A percentile compares a stretch with the other conserved stretches of the same genome.
Evolutionary conservation across 2,329 filamentous ascomycete species (phyloP).

Genomic region (Pyricularia sp.): DNA sequence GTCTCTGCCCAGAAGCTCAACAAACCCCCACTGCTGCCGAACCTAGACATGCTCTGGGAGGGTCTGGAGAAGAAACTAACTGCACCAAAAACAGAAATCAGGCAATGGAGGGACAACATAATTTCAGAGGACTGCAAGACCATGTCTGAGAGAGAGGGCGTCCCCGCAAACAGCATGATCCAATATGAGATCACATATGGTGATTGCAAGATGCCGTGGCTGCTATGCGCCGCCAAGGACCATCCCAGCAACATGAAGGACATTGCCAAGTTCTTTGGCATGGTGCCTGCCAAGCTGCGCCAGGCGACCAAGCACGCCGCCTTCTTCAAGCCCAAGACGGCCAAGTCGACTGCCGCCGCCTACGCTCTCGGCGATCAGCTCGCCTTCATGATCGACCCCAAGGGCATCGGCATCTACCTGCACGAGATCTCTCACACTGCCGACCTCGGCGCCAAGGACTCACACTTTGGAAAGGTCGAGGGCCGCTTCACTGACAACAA

Average conservation of each 20-base stretch:
- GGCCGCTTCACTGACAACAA: neutral
- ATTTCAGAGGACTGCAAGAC: neutral
- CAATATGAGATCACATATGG: neutral
- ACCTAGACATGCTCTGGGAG: neutral
- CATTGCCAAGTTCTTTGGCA: neutral
- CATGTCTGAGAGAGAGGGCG: neutral
- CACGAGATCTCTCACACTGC: neutral
- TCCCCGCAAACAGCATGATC: neutral
- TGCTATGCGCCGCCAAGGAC: neutral
- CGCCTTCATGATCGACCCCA: neutral
- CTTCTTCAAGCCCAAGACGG: neutral
- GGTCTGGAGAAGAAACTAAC: neutral
- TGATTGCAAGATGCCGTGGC: conserved; percentile 1
- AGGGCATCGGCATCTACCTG: neutral
- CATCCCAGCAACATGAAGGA: neutral
- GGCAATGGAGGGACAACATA: neutral
- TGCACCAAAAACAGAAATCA: neutral
- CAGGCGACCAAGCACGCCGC: neutral
- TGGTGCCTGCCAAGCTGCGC: neutral
- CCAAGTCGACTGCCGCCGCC: neutral
- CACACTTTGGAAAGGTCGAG: neutral
- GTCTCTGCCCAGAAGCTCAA: neutral
- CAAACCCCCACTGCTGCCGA: neutral
- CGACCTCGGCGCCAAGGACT: neutral
- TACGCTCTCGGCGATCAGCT: neutral